A percentile compares a stretch with the other conserved stretches of the same genome.
These are phyloP conservation scores for Apiospora malaysiana DNA, from an alignment of 2,329 filamentous ascomycete genomes.

Conservation along the genomic window DNA sequence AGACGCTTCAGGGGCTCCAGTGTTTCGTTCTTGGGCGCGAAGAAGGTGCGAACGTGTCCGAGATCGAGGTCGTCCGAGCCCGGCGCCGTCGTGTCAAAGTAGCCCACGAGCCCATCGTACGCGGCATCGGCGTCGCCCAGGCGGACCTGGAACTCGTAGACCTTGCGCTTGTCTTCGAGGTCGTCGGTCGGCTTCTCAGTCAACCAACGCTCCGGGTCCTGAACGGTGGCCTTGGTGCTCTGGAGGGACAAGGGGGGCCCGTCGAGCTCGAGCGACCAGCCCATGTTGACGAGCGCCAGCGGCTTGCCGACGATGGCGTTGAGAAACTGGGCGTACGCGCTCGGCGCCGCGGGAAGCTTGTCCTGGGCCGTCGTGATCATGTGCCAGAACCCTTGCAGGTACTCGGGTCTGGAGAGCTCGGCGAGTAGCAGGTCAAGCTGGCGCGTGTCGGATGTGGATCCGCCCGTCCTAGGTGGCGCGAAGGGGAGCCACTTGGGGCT, in stretches of 20 bases:
- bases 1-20: constrained; percentile 25
- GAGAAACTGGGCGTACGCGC: constrained; percentile 43
- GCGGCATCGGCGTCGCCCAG: constrained; percentile 42
- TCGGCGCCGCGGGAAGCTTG: constrained; percentile 38
- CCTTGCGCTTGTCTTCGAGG: neutral
- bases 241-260: constrained; percentile 24
- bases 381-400: constrained; percentile 40
- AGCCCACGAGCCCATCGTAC: constrained; percentile 48
- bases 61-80: constrained; percentile 32
- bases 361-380: constrained; percentile 43
- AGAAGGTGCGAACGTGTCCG: constrained; percentile 36
- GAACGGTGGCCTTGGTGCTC: constrained; percentile 25
- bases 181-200: constrained; percentile 11
- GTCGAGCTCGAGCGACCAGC: constrained; percentile 45
- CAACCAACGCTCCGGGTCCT: neutral
- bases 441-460: constrained; percentile 21
- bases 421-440: constrained; percentile 40
- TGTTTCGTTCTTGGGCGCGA: constrained; percentile 25
- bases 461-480: neutral
- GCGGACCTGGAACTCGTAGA: constrained; percentile 44
- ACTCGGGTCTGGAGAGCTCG: constrained; percentile 32
- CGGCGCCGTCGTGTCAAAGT: constrained; percentile 37
- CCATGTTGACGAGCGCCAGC: constrained; percentile 47
- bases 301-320: constrained; percentile 47
- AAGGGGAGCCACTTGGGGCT: constrained; percentile 45